A percentile compares a stretch with the other conserved stretches of the same genome.
These are phyloP conservation scores for Aureoboletus auriporus DNA, from an alignment of 768 basidiomycete species.

Conservation along the genomic window DNA sequence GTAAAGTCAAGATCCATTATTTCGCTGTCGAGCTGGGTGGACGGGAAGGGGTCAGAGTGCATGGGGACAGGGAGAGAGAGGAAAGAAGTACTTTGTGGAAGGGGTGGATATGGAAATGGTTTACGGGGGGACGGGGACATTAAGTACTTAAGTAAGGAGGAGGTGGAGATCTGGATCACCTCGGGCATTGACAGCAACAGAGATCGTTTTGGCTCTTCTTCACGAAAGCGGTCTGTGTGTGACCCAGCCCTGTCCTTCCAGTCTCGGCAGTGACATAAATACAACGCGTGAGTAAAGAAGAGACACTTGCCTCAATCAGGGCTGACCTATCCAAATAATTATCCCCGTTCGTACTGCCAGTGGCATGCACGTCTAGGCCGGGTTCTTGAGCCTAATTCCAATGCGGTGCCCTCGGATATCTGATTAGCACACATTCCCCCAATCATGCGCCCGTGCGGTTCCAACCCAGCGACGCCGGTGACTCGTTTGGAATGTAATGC, in stretches of 20 bases:
- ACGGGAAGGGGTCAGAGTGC: conserved; percentile 49
- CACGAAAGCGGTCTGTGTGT: conserved; percentile 32
- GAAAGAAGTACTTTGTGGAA: conserved; percentile 42
- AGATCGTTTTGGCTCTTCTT: conserved; percentile 30
- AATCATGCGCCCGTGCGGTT: conserved; percentile 21
- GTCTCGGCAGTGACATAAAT: conserved; percentile 35
- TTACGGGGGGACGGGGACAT: conserved; percentile 45
- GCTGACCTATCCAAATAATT: conserved; percentile 6
- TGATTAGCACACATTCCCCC: conserved; percentile 25
- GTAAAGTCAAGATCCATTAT: conserved; percentile 76
- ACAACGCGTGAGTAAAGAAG: conserved; percentile 32
- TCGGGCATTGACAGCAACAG: conserved; percentile 31
- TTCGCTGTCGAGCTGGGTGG: conserved; percentile 67
- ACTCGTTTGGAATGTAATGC: conserved; percentile 1
- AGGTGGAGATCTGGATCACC: conserved; percentile 45
- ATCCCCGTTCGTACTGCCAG: conserved; percentile 17
- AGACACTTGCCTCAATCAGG: conserved; percentile 24
- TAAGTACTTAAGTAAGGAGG: conserved; percentile 46
- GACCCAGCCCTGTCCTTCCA: conserved; percentile 34
- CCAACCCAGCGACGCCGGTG: conserved; percentile 24
- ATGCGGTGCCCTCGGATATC: conserved; percentile 36
- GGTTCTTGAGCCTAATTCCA: conserved; percentile 33
- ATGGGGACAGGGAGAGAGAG: conserved; percentile 35
- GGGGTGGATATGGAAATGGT: conserved; percentile 48
- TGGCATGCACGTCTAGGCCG: conserved; percentile 10